A percentile compares a stretch with the other conserved stretches of the same genome.
Evolutionary conservation across 345 rosid species (phyloP).

Genomic region (Melaleuca alternifolia): DNA sequence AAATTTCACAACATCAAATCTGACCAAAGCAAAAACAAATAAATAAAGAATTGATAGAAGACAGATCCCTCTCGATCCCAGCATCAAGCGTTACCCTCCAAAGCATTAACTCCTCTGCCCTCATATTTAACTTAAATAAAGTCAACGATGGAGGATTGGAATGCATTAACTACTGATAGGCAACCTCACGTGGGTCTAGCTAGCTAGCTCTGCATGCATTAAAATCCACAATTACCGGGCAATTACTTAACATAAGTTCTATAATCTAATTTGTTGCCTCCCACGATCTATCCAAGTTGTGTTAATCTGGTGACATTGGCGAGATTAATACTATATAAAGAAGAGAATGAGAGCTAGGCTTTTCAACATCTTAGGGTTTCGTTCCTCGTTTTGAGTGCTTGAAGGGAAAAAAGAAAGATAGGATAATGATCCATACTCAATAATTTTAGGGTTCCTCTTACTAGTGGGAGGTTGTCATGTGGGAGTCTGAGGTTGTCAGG

Average conservation of each 20-base stretch:
- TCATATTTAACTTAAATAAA: background rate
- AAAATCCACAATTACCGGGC: background rate
- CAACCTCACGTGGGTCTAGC: background rate
- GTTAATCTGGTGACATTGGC: background rate
- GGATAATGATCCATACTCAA: background rate
- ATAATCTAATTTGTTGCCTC: background rate
- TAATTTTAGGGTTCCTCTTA: background rate
- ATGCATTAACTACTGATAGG: background rate
- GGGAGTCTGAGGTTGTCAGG: slow-evolving; percentile 7
- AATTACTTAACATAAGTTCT: background rate
- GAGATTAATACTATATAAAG: background rate
- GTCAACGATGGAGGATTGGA: background rate
- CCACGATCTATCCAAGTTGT: background rate
- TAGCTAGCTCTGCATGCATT: background rate
- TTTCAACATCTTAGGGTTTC: background rate
- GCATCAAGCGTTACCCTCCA: background rate
- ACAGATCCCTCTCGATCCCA: background rate
- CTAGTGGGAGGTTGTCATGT: background rate
- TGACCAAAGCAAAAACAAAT: background rate
- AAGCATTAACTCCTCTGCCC: background rate
- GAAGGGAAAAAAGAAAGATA: background rate
- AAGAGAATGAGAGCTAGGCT: background rate
- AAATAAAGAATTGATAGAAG: no score
- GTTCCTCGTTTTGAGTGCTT: background rate
- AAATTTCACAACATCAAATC: background rate